Evolutionary conservation across 345 rosid genomes (phyloP), one percentile per base, ranked within the genome.

Genomic region (Hypericum perforatum): DNA sequence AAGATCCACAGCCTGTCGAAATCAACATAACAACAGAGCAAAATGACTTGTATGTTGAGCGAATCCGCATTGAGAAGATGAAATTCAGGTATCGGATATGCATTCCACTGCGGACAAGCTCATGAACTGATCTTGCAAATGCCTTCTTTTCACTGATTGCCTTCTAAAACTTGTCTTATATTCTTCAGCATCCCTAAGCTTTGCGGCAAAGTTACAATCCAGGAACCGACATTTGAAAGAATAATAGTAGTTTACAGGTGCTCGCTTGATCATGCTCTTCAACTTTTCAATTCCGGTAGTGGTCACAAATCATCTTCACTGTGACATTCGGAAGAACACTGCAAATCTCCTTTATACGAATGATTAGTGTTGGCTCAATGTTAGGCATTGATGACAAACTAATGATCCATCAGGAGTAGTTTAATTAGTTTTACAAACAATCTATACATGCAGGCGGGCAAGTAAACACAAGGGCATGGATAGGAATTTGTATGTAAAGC

Each of bases 141-240:
- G 44, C 53, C 52, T 55, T 29, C 56, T 42, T 9, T 41, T 54
- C 9, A 10, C 7, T 60, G 63, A 49, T 42, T 41, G 54, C 50
- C 29, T 9, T 59, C 42, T 71, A 59, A 40, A 22, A 22, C 4
- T 8, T 61, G 6, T 46, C 14, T 51, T 60, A 41, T 45, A 5
- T 65, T 65, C 54, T 48, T 37, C 79, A 87, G 96, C 69, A 37
- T 81, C 16, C 55, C 69, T 61, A 82, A 74, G 65, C 76, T 91
- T 65, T 67, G 76, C 63, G 70, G 82, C 71, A 82, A 76, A 80
- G 79, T 78, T 61, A 78, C 84, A 6, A 84, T 90, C 70, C 95
- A 90, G 59, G 95, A 90, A 47, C 95, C 97, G 43, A 78, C 95
- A 16, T 90, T 91, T 60, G 95, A 91, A 63, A 81, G 98, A 86